phyloP scores from a whole-genome alignment of 805 yeast genomes.

The Yamadazyma nakazawae region DNA sequence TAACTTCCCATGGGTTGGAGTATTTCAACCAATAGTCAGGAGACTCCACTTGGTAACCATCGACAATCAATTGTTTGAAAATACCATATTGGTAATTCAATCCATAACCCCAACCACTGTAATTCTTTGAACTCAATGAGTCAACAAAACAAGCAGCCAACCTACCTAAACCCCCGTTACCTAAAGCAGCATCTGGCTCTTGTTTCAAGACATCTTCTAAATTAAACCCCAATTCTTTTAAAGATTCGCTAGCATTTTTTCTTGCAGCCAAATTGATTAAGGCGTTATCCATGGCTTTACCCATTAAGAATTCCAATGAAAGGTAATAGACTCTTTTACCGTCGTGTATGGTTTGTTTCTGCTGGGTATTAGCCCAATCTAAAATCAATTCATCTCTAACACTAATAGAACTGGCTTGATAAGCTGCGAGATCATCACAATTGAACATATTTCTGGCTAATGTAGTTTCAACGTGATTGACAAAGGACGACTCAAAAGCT shows the following conservation, averaged over 20 bases:
- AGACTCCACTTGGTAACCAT: conserved; percentile 90
- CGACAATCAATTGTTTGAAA: conserved; percentile 81
- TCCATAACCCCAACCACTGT: conserved; percentile 97
- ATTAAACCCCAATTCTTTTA: conserved; percentile 76
- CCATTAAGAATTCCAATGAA: conserved; percentile 88
- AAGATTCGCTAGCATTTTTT: conserved; percentile 44
- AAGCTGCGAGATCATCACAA: conserved; percentile 89
- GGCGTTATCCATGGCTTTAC: conserved; percentile 93
- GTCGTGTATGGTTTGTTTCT: conserved; percentile 76
- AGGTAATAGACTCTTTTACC: conserved; percentile 84
- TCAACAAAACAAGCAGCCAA: conserved; percentile 93
- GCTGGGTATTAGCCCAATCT: conserved; percentile 94
- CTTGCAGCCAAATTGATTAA: conserved; percentile 75
- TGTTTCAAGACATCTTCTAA: conserved; percentile 80
- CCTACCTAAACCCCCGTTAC: conserved; percentile 94
- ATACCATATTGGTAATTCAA: conserved; percentile 91
- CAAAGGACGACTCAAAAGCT: conserved; percentile 64
- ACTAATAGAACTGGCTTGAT: conserved; percentile 80
- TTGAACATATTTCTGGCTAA: conserved; percentile 90
- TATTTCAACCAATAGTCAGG: conserved; percentile 93
- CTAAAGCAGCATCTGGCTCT: conserved; percentile 93
- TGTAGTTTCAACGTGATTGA: conserved; percentile 85
- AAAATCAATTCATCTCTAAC: conserved; percentile 76
- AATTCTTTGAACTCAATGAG: conserved; percentile 79
- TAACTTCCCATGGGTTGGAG: conserved; percentile 92